These are phyloP conservation scores for Zygoascus flipseniorum DNA, from an alignment of 805 yeast species.

Conservation along the genomic window DNA sequence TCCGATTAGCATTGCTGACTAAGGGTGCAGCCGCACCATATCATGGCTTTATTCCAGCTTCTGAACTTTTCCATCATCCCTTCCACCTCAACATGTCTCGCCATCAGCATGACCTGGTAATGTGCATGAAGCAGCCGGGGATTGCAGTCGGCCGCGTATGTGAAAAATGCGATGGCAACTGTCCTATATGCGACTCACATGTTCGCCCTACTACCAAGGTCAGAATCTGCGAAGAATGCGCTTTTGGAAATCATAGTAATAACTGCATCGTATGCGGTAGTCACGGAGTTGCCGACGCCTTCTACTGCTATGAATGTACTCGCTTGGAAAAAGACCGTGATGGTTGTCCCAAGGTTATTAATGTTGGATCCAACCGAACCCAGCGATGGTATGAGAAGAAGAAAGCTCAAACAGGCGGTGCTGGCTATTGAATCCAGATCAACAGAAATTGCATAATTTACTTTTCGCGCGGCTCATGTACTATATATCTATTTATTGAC, in stretches of 20 bases:
- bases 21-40: neutral
- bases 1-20: neutral
- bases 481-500: too few relatives aligned
- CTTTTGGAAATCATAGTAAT: constrained; percentile 55
- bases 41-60: neutral
- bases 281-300: constrained; percentile 60
- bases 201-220: constrained; percentile 64
- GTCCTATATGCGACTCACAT: constrained; percentile 83
- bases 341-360: constrained; percentile 83
- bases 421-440: neutral
- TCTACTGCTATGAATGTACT: constrained; percentile 81
- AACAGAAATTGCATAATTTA: neutral
- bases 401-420: constrained; percentile 5
- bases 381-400: constrained; percentile 54
- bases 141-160: constrained; percentile 62
- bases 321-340: constrained; percentile 71
- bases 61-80: neutral
- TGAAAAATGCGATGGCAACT: constrained; percentile 80
- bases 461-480: neutral
- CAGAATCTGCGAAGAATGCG: constrained; percentile 76
- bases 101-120: constrained; percentile 76
- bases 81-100: constrained; percentile 55
- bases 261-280: constrained; percentile 76
- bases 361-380: constrained; percentile 67
- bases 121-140: constrained; percentile 84